Evolutionary conservation across 176 grass and related monocot genomes (phyloP).

Genomic region (Poa pratensis): DNA sequence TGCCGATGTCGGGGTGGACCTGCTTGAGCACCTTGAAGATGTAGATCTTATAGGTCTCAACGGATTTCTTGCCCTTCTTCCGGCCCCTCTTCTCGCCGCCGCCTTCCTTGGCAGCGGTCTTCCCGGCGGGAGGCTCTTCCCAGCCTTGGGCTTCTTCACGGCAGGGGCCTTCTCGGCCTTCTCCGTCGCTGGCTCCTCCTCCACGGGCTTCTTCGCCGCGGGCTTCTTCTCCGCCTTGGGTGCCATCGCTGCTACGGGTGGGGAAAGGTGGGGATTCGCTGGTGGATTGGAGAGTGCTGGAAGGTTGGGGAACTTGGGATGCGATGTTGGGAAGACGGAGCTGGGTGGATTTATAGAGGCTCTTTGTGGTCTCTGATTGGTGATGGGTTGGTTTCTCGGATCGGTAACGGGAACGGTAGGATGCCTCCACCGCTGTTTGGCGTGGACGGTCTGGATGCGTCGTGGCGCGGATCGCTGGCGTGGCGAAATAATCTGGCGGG

Average conservation of each 20-base stretch:
- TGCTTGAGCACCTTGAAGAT: constrained; percentile 97
- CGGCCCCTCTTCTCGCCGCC: constrained; percentile 15
- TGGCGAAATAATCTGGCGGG: not conserved
- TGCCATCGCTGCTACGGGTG: not conserved
- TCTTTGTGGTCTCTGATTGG: not conserved
- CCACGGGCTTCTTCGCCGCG: constrained; percentile 17
- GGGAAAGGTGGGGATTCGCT: not conserved
- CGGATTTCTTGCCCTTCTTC: constrained; percentile 43
- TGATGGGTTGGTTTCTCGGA: not conserved
- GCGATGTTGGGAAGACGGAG: not conserved
- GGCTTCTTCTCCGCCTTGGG: constrained; percentile 29
- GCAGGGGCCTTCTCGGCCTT: constrained; percentile 14
- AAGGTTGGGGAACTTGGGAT: not conserved
- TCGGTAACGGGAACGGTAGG: not conserved
- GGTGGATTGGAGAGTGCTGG: not conserved
- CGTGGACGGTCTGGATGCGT: not conserved
- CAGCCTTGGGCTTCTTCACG: constrained; percentile 2
- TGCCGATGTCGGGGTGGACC: constrained; percentile 84
- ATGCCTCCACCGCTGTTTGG: not conserved
- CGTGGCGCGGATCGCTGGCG: not conserved
- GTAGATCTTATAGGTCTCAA: constrained; percentile 96
- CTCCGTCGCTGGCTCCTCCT: constrained; percentile 9
- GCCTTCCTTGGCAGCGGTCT: constrained; percentile 10
- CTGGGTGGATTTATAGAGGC: not conserved
- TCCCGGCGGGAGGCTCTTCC: not conserved